phyloP scores from a whole-genome alignment of 2,329 filamentous ascomycete genomes.

The Talaromyces sp. region DNA sequence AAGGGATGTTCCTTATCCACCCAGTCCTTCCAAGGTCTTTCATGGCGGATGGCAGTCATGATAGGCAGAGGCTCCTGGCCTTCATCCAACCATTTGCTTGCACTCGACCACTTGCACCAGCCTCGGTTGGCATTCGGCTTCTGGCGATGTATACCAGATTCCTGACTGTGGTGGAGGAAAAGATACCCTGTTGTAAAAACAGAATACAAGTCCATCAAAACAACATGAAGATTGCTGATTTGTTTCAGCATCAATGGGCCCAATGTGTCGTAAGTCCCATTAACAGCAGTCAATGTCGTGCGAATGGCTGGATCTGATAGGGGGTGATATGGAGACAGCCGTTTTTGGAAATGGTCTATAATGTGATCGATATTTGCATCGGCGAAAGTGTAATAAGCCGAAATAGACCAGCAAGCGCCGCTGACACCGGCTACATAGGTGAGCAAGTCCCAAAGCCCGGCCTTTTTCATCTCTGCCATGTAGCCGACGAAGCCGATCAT shows the following conservation, averaged over 20 bases:
- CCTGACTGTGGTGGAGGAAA: slow-evolving; percentile 11
- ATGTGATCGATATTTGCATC: slow-evolving; percentile 9
- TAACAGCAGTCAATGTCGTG: slow-evolving; percentile 8
- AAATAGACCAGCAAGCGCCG: slow-evolving; percentile 10
- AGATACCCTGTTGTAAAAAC: slow-evolving; percentile 12
- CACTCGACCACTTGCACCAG: slow-evolving; percentile 12
- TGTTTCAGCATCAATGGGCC: slow-evolving; percentile 11
- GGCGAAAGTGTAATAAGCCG: slow-evolving; percentile 11
- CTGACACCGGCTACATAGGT: slow-evolving; percentile 11
- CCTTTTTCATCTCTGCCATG: slow-evolving; percentile 11
- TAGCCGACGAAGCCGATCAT: slow-evolving; percentile 11
- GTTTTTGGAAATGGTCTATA: slow-evolving; percentile 8
- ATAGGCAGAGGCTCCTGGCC: slow-evolving; percentile 10
- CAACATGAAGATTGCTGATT: slow-evolving; percentile 10
- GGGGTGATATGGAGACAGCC: slow-evolving; percentile 10
- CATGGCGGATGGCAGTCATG: slow-evolving; percentile 12
- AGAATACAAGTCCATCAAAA: slow-evolving; percentile 13
- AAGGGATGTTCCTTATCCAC: slow-evolving; percentile 11
- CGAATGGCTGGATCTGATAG: slow-evolving; percentile 11
- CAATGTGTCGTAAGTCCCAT: slow-evolving; percentile 9
- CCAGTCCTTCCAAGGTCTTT: slow-evolving; percentile 12
- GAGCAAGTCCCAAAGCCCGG: slow-evolving; percentile 7
- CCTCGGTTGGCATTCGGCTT: slow-evolving; percentile 6
- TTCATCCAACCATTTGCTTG: slow-evolving; percentile 4
- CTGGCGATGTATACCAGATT: slow-evolving; percentile 1